These are phyloP conservation scores for Gonapodya prolifera DNA, from an alignment of 192 early-diverging fungal genomes.

Conservation along the genomic window DNA sequence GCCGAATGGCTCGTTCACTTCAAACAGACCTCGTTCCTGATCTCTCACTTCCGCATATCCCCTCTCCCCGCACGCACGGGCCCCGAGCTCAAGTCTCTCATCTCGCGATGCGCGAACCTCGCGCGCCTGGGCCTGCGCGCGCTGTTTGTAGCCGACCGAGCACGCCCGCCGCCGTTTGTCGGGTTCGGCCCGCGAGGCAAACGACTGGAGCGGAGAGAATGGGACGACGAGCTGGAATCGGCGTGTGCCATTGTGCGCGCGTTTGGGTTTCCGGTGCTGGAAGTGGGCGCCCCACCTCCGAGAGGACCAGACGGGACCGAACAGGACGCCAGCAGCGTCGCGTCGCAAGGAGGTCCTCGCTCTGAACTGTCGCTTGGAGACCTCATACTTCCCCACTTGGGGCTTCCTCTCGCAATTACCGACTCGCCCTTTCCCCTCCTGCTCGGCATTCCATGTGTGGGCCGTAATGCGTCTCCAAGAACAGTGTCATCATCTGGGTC, in stretches of 20 bases:
- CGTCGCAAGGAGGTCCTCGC: neutral
- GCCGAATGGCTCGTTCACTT: neutral
- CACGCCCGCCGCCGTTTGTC: neutral
- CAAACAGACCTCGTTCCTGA: neutral
- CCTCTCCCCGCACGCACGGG: neutral
- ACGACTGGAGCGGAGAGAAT: neutral
- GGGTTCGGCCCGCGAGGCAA: neutral
- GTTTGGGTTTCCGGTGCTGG: neutral
- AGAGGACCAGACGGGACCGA: neutral
- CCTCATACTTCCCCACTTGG: neutral
- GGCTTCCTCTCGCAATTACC: neutral
- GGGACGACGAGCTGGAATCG: neutral
- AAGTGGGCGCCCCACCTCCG: neutral
- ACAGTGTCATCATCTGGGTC: neutral
- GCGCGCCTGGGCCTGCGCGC: neutral
- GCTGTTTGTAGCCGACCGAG: neutral
- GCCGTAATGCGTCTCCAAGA: neutral
- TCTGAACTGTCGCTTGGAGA: neutral
- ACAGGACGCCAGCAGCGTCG: neutral
- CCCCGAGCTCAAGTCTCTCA: neutral
- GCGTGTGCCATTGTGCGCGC: neutral
- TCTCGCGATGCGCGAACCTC: neutral
- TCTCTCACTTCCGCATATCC: neutral
- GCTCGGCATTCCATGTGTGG: neutral
- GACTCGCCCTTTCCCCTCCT: neutral